Base-by-base conservation (phyloP, 1,284 basidiomycete genomes). In the Phellopilus nigrolimitatus region DNA sequence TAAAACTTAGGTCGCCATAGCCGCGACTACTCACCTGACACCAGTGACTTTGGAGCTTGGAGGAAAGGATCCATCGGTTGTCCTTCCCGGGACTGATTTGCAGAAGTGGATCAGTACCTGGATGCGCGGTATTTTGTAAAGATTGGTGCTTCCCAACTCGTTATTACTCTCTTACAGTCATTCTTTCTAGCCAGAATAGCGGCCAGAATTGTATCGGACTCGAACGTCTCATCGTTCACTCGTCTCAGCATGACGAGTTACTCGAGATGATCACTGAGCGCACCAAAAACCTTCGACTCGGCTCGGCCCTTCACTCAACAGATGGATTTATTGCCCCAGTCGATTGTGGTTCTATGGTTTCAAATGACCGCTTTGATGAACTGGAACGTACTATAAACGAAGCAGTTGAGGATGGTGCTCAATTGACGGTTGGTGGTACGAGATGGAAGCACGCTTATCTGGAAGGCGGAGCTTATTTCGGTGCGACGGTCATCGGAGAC, bases 181-280 rank as follows among this genome's bases (percentile, higher is more conserved):
- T 45, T 40, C 40, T 51, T 37, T 41, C 38, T 62, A 91, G 89
- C 72, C 91, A 94, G 74, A 92, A 91, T 56, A 79, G 80, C 37
- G 95, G 95, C 13, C 95, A 98, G 69, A 98, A 98, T 66, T 99
- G 95, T 65, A 95, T 97, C 59, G 94, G 95, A 24, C 90, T 95
- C 54, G 95, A 99, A 67, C 81, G 94, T 0, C 81, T 97, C 58
- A 79, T 98, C 40, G 91, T 98, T 28, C 91, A 92, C 60, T 65
- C 71, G 0, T 74, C 75, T 0, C 84, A 91, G 59, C 86, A 93
- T 59, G 78, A 88, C 27, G 75, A 82, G 4, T 79, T 99, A 46
- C 76, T 87, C 58, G 69, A 72, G 4, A 75, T 81, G 31, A 72
- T 97, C 61, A 61, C 71, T 9, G 77, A 83, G 12, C 80, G 85